A percentile compares a stretch with the other conserved stretches of the same genome.
phyloP scores from a whole-genome alignment of 352 stramenopile genomes.

The Pythium phragmitis region DNA sequence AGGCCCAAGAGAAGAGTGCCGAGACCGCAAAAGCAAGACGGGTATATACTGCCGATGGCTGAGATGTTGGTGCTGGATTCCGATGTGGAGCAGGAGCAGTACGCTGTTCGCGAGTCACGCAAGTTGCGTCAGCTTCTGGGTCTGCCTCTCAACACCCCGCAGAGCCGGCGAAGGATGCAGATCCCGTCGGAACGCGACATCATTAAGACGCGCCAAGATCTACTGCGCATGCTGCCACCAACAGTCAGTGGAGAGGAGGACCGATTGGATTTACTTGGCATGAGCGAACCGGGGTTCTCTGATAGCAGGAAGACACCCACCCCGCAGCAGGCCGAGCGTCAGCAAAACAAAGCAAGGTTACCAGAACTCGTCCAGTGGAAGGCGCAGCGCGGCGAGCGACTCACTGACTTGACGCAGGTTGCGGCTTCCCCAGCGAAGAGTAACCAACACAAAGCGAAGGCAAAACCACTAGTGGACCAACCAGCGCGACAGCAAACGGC shows the following conservation, averaged over 20 bases:
- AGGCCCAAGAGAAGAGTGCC: slow-evolving; percentile 11
- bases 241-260: slow-evolving; percentile 20
- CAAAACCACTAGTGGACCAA: slow-evolving; percentile 10
- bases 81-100: slow-evolving; percentile 26
- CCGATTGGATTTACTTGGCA: slow-evolving; percentile 2
- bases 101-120: slow-evolving; percentile 27
- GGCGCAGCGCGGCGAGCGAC: slow-evolving; percentile 7
- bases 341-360: slow-evolving; percentile 1
- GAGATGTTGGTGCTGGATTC: slow-evolving; percentile 22
- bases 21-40: neutral
- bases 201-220: slow-evolving; percentile 21
- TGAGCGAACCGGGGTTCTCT: neutral
- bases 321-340: slow-evolving; percentile 1
- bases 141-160: slow-evolving; percentile 18
- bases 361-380: slow-evolving; percentile 22
- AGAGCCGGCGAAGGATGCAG: slow-evolving; percentile 20
- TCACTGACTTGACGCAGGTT: slow-evolving; percentile 6
- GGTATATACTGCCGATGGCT: slow-evolving; percentile 21
- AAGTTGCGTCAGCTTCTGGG: slow-evolving; percentile 28
- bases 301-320: neutral
- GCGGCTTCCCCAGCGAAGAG: neutral
- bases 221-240: slow-evolving; percentile 17
- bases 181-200: slow-evolving; percentile 30
- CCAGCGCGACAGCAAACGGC: slow-evolving; percentile 14
- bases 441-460: slow-evolving; percentile 21